phyloP scores from a whole-genome alignment of 495 filamentous ascomycete genomes.

The Annulohypoxylon moriforme region DNA sequence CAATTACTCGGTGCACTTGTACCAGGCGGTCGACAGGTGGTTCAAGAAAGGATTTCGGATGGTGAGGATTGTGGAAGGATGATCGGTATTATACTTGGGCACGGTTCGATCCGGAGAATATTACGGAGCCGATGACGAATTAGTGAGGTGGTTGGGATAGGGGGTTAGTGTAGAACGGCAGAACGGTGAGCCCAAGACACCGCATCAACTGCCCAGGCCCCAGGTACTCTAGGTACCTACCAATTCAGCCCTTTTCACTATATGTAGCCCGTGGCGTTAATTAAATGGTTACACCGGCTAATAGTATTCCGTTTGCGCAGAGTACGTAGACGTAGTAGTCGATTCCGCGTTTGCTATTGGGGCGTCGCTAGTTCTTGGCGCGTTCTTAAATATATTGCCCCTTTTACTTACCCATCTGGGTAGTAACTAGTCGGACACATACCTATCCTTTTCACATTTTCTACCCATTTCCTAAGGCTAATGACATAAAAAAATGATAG shows the following conservation, averaged over 20 bases:
- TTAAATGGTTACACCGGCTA: neutral
- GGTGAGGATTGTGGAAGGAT: slow-evolving; percentile 13
- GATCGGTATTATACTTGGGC: slow-evolving; percentile 21
- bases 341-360: neutral
- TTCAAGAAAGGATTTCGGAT: slow-evolving; percentile 25
- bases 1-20: slow-evolving; percentile 27
- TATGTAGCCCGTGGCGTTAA: neutral
- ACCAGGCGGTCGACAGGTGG: slow-evolving; percentile 27
- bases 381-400: neutral
- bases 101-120: slow-evolving; percentile 31
- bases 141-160: neutral
- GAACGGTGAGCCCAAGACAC: neutral
- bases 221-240: neutral
- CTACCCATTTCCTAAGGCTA: neutral
- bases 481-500: neutral
- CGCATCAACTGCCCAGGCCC: neutral
- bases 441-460: neutral
- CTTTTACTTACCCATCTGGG: neutral
- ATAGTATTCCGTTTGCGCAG: neutral
- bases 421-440: neutral
- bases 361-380: neutral
- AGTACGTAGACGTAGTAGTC: too few species aligned
- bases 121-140: slow-evolving; percentile 17
- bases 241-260: neutral
- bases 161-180: neutral